Base-by-base conservation (phyloP, 257 asterid species). In the Solanum infundibuliforme region DNA sequence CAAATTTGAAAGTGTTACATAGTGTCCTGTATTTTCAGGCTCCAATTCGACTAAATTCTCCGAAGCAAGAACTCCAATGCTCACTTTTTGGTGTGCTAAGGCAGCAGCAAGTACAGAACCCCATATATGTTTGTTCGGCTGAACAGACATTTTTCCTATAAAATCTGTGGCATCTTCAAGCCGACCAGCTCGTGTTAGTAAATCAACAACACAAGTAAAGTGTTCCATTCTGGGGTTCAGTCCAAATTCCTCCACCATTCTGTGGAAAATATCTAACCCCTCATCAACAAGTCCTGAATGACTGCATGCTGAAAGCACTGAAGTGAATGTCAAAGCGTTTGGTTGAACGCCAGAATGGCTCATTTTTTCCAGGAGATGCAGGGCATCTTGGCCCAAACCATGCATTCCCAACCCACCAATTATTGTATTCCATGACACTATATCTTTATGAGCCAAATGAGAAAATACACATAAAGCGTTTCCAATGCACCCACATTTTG, bases 351-450 rank as follows among this genome's bases (percentile, higher is more conserved):
- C 90, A 46, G 87, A 86, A 69, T n/a, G 58, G n/a, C 76, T 87
- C 93, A 90, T 92, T 81, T 87, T 87, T 55, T 89, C 68, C 65
- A 92, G 31, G 36, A 89, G 91, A 7, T 83, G 76, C n/a, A 92
- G 66, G 84, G 94, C 89, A 46, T 85, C 85, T 87, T 73, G 82
- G 23, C 93, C 94, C 55, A 74, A 87, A 20, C 94, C 93, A 52
- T 92, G 89, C 87, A 86, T 60, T 35, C 93, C 93, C n/a, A 92
- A 88, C 8, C 91, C 94, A n/a, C 92, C 88, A 20, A 92, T 90
- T 88, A 92, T 92, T 43, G 93, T 92, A 84, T 92, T 92, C 93
- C 94, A 90, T 1, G 94, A 89, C 38, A 92, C 92, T 52, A 88
- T 77, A 89, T 92, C 94, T 88, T 77, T 58, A n/a, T 32, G 32